Evolutionary conservation across 2,329 filamentous ascomycete genomes (phyloP).

Genomic region (Fusarium sacchari): DNA sequence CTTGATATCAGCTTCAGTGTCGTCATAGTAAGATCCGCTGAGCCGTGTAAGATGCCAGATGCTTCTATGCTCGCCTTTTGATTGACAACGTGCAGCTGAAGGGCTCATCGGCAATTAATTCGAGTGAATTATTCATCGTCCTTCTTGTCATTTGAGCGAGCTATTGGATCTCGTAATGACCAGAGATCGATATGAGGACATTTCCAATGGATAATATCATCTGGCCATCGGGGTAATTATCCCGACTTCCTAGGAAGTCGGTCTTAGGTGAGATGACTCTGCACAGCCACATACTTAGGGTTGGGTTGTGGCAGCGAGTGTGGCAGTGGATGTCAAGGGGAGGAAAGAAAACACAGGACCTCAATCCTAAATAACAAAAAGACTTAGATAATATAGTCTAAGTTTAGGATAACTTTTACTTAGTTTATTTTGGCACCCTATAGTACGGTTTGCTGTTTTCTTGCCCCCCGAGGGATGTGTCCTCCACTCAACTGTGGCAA

Average conservation of each 20-base stretch:
- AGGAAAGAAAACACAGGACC: too few species aligned
- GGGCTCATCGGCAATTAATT: slow-evolving; percentile 6
- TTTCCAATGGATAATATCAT: background rate
- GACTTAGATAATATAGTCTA: too few species aligned
- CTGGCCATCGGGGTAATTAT: slow-evolving; percentile 12
- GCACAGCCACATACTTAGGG: slow-evolving; percentile 30
- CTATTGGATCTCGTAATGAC: slow-evolving; percentile 5
- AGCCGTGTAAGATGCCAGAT: slow-evolving; percentile 8
- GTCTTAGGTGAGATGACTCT: slow-evolving; percentile 10
- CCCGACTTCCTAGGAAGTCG: background rate
- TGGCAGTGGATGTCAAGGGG: background rate
- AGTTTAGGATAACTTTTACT: too few species aligned
- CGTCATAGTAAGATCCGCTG: slow-evolving; percentile 36
- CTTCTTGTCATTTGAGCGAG: background rate
- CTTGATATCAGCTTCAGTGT: slow-evolving; percentile 24
- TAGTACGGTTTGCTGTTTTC: too few species aligned
- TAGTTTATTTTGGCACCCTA: too few species aligned
- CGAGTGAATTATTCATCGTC: background rate
- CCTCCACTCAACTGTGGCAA: background rate
- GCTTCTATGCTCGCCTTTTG: slow-evolving; percentile 6
- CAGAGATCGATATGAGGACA: background rate
- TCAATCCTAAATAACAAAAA: too few species aligned
- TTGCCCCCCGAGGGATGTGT: too few species aligned
- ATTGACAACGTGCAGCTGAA: slow-evolving; percentile 22
- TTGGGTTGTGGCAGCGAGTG: slow-evolving; percentile 6